phyloP scores from a whole-genome alignment of 495 filamentous ascomycete species.

The Lasiosphaeria miniovina region DNA sequence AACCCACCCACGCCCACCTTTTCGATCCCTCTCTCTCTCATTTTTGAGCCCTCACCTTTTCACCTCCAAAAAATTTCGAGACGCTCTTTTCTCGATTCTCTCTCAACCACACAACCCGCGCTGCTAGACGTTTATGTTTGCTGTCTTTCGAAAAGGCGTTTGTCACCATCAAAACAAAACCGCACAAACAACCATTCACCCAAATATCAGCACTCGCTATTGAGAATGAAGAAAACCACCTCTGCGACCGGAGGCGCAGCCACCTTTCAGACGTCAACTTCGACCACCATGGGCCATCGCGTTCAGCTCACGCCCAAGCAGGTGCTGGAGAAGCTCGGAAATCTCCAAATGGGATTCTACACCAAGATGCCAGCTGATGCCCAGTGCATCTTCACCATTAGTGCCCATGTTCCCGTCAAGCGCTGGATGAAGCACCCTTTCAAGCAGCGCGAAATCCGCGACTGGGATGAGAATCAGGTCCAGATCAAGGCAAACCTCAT shows the following conservation, averaged over 20 bases:
- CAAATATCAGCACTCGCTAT: neutral
- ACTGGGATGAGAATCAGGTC: slow-evolving; percentile 24
- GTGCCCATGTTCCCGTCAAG: slow-evolving; percentile 20
- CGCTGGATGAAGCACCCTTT: slow-evolving; percentile 25
- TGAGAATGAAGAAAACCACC: neutral
- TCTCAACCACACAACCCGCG: neutral
- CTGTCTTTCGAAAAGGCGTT: neutral
- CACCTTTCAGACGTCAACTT: neutral
- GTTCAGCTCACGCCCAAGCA: slow-evolving; percentile 4
- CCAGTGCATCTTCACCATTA: slow-evolving; percentile 36
- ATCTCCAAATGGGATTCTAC: slow-evolving; percentile 27
- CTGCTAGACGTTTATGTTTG: neutral
- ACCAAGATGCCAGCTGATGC: slow-evolving; percentile 21
- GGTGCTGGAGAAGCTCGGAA: slow-evolving; percentile 5
- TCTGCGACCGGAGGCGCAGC: neutral
- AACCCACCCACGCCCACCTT: no score
- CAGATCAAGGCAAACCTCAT: slow-evolving; percentile 27
- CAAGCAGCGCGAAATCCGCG: slow-evolving; percentile 19
- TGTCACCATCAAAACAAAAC: neutral
- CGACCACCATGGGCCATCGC: neutral
- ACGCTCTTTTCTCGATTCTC: neutral
- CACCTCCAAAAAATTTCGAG: neutral
- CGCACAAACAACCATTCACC: neutral
- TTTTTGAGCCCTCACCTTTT: neutral
- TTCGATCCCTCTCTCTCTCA: no score